A percentile compares a stretch with the other conserved stretches of the same genome.
Evolutionary conservation across 208 protist species (phyloP).

Genomic region (Wallacemonas rigidus): DNA sequence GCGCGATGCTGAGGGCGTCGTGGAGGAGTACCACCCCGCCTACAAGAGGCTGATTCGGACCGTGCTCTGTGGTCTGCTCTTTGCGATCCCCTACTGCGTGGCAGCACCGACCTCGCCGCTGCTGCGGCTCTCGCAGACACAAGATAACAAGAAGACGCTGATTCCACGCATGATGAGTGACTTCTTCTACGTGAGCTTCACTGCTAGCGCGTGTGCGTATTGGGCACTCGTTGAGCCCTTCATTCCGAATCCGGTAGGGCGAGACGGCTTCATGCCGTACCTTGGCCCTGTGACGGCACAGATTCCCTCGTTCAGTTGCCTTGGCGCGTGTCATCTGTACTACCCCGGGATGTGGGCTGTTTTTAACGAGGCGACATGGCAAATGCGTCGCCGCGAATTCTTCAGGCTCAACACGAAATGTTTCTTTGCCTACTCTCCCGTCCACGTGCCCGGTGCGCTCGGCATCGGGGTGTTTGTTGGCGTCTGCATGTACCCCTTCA

Average conservation of each 20-base stretch:
- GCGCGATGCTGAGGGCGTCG: slow-evolving; percentile 1
- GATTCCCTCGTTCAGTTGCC: slow-evolving; percentile 48
- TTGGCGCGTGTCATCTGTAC: slow-evolving; percentile 57
- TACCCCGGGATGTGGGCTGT: slow-evolving; percentile 70
- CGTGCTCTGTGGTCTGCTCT: slow-evolving; percentile 45
- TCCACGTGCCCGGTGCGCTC: slow-evolving; percentile 50
- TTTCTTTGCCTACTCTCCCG: slow-evolving; percentile 48
- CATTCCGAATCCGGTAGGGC: slow-evolving; percentile 37
- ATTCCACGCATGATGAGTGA: slow-evolving; percentile 75
- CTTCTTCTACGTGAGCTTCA: slow-evolving; percentile 75
- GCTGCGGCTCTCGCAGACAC: slow-evolving; percentile 55
- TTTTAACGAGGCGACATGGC: slow-evolving; percentile 67
- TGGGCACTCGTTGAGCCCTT: slow-evolving; percentile 46
- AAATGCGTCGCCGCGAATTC: slow-evolving; percentile 43
- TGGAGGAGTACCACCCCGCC: slow-evolving; percentile 12
- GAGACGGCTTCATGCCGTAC: slow-evolving; percentile 60
- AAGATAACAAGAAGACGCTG: slow-evolving; percentile 62
- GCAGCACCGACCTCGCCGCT: slow-evolving; percentile 52
- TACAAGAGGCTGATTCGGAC: slow-evolving; percentile 44
- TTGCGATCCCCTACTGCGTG: slow-evolving; percentile 49
- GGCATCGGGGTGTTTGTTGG: slow-evolving; percentile 46
- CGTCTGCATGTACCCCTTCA: slow-evolving; percentile 51
- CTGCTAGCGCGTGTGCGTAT: slow-evolving; percentile 43
- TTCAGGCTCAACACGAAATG: slow-evolving; percentile 66
- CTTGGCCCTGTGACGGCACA: slow-evolving; percentile 62